These are phyloP conservation scores for Turnera subulata DNA, from an alignment of 345 rosid species.

Conservation along the genomic window DNA sequence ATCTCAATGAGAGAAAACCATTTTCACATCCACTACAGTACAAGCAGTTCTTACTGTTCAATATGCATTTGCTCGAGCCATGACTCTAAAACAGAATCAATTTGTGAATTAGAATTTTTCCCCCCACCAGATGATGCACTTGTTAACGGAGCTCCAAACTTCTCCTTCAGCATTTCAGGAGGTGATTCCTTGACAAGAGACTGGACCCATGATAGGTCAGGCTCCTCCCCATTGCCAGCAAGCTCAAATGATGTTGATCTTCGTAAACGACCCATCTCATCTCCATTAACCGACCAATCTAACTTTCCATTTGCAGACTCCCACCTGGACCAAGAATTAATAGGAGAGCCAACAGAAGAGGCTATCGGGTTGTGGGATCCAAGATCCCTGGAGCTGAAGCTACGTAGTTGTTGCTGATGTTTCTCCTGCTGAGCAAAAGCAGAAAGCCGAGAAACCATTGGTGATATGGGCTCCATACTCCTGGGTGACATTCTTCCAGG, in stretches of 20 bases:
- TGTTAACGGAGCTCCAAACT: constrained; percentile 24
- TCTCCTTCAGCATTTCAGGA: constrained; percentile 36
- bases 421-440: constrained; percentile 57
- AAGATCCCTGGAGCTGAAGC: constrained; percentile 48
- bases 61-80: constrained; percentile 88
- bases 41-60: constrained; percentile 32
- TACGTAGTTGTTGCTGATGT: constrained; percentile 38
- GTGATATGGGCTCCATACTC: constrained; percentile 61
- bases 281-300: constrained; percentile 40
- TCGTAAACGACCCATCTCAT: constrained; percentile 22
- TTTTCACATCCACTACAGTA: constrained; percentile 22
- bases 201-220: constrained; percentile 47
- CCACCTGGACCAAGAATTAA: constrained; percentile 62
- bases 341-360: constrained; percentile 28
- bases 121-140: constrained; percentile 32
- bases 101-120: constrained; percentile 30
- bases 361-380: constrained; percentile 26
- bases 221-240: constrained; percentile 32
- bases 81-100: constrained; percentile 34
- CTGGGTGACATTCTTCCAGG: constrained; percentile 89
- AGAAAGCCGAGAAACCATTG: constrained; percentile 33
- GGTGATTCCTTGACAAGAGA: constrained; percentile 50
- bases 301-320: constrained; percentile 69
- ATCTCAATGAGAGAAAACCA: neutral
- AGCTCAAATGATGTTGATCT: constrained; percentile 34